Conservation (phyloP, 129 eudicot species). For the Flaveria ramosissima region DNA sequence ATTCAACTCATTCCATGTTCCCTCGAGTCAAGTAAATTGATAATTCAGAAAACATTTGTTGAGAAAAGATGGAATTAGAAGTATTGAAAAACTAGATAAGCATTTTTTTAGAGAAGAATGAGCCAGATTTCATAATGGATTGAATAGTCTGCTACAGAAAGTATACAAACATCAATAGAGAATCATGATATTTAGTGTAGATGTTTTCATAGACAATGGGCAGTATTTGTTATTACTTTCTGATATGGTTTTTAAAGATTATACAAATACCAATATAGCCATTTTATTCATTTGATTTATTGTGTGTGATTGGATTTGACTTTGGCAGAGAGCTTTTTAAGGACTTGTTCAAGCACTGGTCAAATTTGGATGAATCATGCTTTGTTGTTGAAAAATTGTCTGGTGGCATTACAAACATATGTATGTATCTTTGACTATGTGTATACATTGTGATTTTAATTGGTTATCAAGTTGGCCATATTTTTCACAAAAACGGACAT, state of each 20-base stretch:
- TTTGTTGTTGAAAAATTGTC: constrained; percentile 67
- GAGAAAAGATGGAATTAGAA: not conserved
- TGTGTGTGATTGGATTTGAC: constrained; percentile 26
- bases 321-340: constrained; percentile 68
- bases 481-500: not conserved
- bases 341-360: constrained; percentile 87
- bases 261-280: not conserved
- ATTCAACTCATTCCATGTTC: constrained; percentile 10
- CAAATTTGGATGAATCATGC: constrained; percentile 65
- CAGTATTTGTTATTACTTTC: not conserved
- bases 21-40: constrained; percentile 7
- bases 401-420: constrained; percentile 89
- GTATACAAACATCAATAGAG: not conserved
- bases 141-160: not conserved
- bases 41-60: not conserved
- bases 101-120: not conserved
- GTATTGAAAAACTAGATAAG: not conserved
- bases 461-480: not conserved
- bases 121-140: not conserved
- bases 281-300: constrained; percentile 1
- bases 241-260: not conserved
- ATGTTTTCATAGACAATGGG: not conserved
- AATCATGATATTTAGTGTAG: not conserved
- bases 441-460: not conserved
- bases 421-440: constrained; percentile 44